A percentile compares a stretch with the other conserved stretches of the same genome.
Conservation (phyloP, 1,139 yeast species). For the Candida sanyaensis region DNA sequence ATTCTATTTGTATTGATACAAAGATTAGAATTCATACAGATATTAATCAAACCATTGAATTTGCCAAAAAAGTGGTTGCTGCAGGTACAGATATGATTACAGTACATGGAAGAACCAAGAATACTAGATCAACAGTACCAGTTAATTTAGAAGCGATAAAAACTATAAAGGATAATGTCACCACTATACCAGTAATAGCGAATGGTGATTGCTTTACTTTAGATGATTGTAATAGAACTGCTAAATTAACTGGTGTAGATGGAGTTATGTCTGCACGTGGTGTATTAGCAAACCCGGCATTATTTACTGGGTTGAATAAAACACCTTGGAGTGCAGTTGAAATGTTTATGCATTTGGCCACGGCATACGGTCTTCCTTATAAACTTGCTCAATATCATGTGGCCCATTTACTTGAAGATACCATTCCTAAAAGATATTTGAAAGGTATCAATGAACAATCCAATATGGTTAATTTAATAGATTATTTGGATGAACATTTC, state of each 20-base stretch:
- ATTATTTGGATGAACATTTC: conserved; percentile 79
- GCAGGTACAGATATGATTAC: conserved; percentile 95
- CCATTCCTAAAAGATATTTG: conserved; percentile 53
- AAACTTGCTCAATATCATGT: conserved; percentile 85
- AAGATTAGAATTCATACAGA: conserved; percentile 87
- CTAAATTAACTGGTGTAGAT: conserved; percentile 70
- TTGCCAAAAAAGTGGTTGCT: conserved; percentile 72
- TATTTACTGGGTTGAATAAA: conserved; percentile 68
- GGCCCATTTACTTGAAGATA: conserved; percentile 76
- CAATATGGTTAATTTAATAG: conserved; percentile 64
- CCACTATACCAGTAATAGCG: conserved; percentile 78
- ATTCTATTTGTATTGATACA: conserved; percentile 74
- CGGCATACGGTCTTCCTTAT: conserved; percentile 82
- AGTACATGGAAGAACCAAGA: conserved; percentile 88
- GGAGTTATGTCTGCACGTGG: conserved; percentile 98
- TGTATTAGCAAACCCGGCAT: conserved; percentile 78
- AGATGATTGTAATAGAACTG: conserved; percentile 63
- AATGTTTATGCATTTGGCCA: conserved; percentile 73
- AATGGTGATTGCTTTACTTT: conserved; percentile 88
- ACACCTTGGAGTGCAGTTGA: conserved; percentile 95
- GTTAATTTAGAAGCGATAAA: conserved; percentile 83
- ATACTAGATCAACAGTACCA: conserved; percentile 81
- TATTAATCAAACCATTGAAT: conserved; percentile 66
- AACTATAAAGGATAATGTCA: conserved; percentile 57
- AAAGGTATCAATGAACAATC: conserved; percentile 66